Percentiles rank a stretch among this genome's conserved stretches.
These are phyloP conservation scores for Mycena filopes DNA, from an alignment of 768 basidiomycete species.

Conservation along the genomic window DNA sequence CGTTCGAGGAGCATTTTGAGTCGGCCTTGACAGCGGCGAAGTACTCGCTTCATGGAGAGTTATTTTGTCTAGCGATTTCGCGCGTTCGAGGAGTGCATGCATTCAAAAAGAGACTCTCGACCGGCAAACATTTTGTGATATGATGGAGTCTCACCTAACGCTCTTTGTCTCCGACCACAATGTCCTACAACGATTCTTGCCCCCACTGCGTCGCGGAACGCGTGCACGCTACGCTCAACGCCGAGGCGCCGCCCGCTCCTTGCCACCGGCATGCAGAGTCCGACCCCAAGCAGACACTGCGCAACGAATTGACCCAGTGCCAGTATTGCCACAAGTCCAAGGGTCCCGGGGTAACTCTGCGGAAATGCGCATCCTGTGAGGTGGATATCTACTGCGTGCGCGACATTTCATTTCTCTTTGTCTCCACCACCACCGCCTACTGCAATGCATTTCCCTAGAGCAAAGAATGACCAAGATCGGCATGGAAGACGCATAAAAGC, in stretches of 20 bases:
- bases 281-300: not conserved
- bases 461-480: constrained; percentile 6
- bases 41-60: too few relatives aligned
- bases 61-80: too few relatives aligned
- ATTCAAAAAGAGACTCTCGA: too few relatives aligned
- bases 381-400: constrained; percentile 12
- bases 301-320: constrained; percentile 8
- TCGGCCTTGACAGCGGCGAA: too few relatives aligned
- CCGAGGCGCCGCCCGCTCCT: not conserved
- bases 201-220: not conserved
- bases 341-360: not conserved
- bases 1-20: too few relatives aligned
- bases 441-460: not conserved
- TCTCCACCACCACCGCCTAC: not conserved
- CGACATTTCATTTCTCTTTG: not conserved
- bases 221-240: not conserved
- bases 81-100: too few relatives aligned
- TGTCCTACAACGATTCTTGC: not conserved
- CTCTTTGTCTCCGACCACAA: too few relatives aligned
- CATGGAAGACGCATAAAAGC: constrained; percentile 9
- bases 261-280: constrained; percentile 6
- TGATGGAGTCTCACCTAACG: too few relatives aligned
- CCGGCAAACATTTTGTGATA: too few relatives aligned
- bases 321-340: constrained; percentile 13
- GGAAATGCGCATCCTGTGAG: not conserved